Percentiles rank a stretch among this genome's conserved stretches.
phyloP scores from a whole-genome alignment of 2,329 filamentous ascomycete genomes.

The Fusarium euwallaceae region DNA sequence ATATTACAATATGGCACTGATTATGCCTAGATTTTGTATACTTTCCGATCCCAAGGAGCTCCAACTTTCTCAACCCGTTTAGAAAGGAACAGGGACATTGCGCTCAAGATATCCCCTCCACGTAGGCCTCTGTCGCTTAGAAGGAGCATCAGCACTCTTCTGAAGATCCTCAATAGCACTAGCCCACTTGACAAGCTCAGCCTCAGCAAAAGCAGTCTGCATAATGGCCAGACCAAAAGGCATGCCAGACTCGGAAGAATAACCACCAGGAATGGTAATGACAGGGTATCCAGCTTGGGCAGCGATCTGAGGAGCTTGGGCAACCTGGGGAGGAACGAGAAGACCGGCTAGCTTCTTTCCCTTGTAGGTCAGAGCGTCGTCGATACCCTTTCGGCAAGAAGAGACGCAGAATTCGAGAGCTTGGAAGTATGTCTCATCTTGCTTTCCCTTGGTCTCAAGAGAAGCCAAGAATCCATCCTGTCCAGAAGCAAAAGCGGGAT shows the following conservation, averaged over 20 bases:
- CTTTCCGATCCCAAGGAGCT: background rate
- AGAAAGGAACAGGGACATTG: constrained; percentile 58
- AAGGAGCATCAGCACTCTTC: constrained; percentile 55
- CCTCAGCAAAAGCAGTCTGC: constrained; percentile 73
- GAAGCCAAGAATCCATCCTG: constrained; percentile 79
- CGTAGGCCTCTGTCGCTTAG: constrained; percentile 62
- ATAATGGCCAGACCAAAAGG: constrained; percentile 71
- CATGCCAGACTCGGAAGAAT: constrained; percentile 68
- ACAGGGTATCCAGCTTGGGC: constrained; percentile 83
- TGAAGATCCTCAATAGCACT: constrained; percentile 74
- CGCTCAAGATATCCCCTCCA: constrained; percentile 66
- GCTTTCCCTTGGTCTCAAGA: constrained; percentile 69
- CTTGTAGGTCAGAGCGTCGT: constrained; percentile 70
- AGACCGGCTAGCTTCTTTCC: constrained; percentile 69
- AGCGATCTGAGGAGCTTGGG: constrained; percentile 76
- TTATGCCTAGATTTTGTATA: background rate
- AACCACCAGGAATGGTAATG: constrained; percentile 75
- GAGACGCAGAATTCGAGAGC: constrained; percentile 73
- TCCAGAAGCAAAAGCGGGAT: constrained; percentile 75
- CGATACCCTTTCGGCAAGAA: constrained; percentile 75
- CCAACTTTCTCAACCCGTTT: background rate
- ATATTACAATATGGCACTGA: background rate
- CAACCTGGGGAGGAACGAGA: constrained; percentile 77
- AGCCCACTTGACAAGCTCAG: constrained; percentile 68
- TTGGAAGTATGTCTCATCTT: constrained; percentile 75